Evolutionary conservation across 2,329 filamentous ascomycete species (phyloP), one percentile per base, ranked within the genome.

Genomic region (Ascochyta fabae): DNA sequence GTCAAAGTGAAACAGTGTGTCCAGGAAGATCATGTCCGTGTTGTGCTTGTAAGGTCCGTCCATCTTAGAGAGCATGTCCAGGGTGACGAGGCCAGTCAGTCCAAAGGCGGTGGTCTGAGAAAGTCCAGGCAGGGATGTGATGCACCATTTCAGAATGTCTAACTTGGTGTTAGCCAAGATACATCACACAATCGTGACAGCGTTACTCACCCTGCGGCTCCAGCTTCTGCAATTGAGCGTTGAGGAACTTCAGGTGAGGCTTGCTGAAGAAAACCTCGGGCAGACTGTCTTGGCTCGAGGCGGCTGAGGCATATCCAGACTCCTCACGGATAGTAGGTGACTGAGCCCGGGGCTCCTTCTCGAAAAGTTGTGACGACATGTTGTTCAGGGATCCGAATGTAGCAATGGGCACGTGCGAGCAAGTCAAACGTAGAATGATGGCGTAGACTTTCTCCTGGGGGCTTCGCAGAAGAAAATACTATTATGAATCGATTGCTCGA

Each of bases 121-220:
- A 40, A 98, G 86, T 73, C 89, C 89, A 69, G 95, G 95, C 69
- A 99, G 89, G 67, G 94, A 89, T 67, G 90, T 88, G 73, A 94
- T 90, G 83, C 89, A 92, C 90, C 96, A 97, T 79, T 88, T 89
- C 58, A 99, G 85, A 68, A 98, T 89, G 63, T 97, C 94, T 84
- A 40, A 38, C 34, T 41, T 26, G 10, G 48, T 39, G 57, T 75
- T 62, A 75, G 76, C 57, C 62, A 34, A 53, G 10, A 43, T 15
- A 26, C n/a, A 27, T 31, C 35, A 27, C 22, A 26, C 10, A 27
- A 33, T 19, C 6, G 6, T n/a, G 19, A n/a, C 41, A n/a, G 36
- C 4, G 26, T 23, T 46, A 73, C 79, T 65, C 73, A 86, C 84
- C 84, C 78, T 94, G 83, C 59, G 95, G 91, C 73, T 93, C 87